These are phyloP conservation scores for Aspergillus candidus DNA, from an alignment of 2,329 filamentous ascomycete species.

Conservation along the genomic window DNA sequence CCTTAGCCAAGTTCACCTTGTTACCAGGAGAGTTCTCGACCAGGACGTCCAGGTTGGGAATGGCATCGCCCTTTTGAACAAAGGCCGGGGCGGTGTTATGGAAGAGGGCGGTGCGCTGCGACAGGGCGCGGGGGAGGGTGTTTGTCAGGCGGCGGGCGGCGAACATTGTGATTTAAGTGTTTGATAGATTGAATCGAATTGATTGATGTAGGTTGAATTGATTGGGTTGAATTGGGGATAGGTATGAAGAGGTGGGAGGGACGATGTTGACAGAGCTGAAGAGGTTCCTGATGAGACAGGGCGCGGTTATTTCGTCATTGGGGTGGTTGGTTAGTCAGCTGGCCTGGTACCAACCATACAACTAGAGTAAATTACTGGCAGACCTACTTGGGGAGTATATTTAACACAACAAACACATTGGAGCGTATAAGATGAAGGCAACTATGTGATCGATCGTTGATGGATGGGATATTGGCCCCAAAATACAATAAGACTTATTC, in stretches of 20 bases:
- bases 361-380: no score
- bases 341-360: no score
- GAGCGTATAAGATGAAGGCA: no score
- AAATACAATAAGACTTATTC: no score
- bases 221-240: background rate
- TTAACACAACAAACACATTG: no score
- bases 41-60: slow-evolving; percentile 72
- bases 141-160: slow-evolving; percentile 32
- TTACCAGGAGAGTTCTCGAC: slow-evolving; percentile 83
- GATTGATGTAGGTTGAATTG: no score
- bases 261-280: background rate
- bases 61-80: slow-evolving; percentile 70
- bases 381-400: no score
- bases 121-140: slow-evolving; percentile 24
- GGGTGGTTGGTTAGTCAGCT: no score
- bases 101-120: slow-evolving; percentile 29
- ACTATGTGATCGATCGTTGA: no score
- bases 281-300: slow-evolving; percentile 1
- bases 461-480: no score
- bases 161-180: slow-evolving; percentile 26
- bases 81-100: slow-evolving; percentile 36
- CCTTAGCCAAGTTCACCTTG: slow-evolving; percentile 79
- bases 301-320: slow-evolving; percentile 8
- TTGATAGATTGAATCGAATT: no score
- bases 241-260: background rate